Conservation (phyloP, 305 asterid genomes). For the Solanum hybrid region DNA sequence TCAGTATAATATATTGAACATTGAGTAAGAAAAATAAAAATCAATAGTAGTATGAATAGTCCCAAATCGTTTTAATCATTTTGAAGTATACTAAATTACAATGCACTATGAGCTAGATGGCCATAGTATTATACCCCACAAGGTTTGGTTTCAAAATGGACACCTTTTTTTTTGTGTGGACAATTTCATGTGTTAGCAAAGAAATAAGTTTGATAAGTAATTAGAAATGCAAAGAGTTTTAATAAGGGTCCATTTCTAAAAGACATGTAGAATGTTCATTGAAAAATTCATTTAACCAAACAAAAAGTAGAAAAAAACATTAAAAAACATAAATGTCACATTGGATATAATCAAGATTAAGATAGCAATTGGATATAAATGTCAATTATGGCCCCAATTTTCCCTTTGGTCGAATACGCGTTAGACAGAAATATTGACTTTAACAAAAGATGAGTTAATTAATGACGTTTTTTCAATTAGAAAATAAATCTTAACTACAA, state of each 20-base stretch:
- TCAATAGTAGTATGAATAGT: background rate
- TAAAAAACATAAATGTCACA: slow-evolving; percentile 1
- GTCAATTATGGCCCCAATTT: background rate
- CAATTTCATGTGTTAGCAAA: background rate
- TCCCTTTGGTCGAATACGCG: slow-evolving; percentile 16
- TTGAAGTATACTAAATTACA: background rate
- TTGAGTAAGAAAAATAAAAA: accelerated
- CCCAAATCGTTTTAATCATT: background rate
- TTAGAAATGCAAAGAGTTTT: background rate
- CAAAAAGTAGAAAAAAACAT: background rate
- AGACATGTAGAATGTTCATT: background rate
- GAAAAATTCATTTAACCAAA: background rate
- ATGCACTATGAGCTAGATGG: no score
- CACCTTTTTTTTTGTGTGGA: background rate
- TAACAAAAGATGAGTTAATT: background rate
- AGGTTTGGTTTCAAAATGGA: background rate
- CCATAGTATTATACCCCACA: background rate
- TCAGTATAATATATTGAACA: background rate
- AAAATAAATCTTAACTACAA: background rate
- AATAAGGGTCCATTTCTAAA: background rate
- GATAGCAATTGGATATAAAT: no score
- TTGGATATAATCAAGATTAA: background rate
- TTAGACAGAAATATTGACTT: slow-evolving; percentile 36
- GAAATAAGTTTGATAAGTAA: no score
- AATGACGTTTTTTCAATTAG: background rate